Percentiles rank a stretch among this genome's conserved stretches.
These are phyloP conservation scores for Aquanectria penicillioides DNA, from an alignment of 2,329 filamentous ascomycete genomes.

Conservation along the genomic window DNA sequence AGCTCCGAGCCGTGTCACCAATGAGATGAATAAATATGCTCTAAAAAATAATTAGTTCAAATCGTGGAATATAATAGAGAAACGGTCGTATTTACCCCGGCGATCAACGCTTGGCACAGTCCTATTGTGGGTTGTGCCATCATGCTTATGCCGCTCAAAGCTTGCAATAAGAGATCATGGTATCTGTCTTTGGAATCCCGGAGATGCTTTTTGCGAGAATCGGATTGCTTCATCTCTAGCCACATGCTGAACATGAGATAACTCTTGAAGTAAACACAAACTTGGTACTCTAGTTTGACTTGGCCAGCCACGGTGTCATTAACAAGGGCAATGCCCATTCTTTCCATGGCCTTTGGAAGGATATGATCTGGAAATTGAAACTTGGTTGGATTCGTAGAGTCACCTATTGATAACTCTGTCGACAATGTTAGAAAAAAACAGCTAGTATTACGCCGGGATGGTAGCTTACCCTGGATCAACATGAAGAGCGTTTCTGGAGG, in stretches of 20 bases:
- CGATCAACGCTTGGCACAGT: conserved; percentile 4
- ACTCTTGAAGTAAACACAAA: conserved; percentile 4
- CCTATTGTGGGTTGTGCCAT: conserved; percentile 4
- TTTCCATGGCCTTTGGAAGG: conserved; percentile 1
- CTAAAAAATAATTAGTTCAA: not conserved
- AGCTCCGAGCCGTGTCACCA: not conserved
- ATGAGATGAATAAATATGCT: not conserved
- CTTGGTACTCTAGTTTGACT: not conserved
- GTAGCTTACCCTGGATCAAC: not conserved
- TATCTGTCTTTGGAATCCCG: conserved; percentile 1
- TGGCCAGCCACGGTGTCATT: conserved; percentile 1
- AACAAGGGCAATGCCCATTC: conserved; percentile 4
- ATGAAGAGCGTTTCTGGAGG: conserved; percentile 3
- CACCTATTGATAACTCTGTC: not conserved
- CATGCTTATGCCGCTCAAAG: conserved; percentile 1
- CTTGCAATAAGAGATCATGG: not conserved
- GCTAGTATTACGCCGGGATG: too few relatives aligned
- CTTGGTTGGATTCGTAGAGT: not conserved
- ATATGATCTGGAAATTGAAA: conserved; percentile 8
- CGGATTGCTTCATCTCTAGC: not conserved
- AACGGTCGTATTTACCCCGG: not conserved
- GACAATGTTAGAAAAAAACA: too few relatives aligned
- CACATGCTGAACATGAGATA: conserved; percentile 8
- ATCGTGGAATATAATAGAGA: not conserved
- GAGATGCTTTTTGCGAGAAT: not conserved